Conservation (phyloP, 1,284 basidiomycete genomes). For the Rhodotorula sp. region DNA sequence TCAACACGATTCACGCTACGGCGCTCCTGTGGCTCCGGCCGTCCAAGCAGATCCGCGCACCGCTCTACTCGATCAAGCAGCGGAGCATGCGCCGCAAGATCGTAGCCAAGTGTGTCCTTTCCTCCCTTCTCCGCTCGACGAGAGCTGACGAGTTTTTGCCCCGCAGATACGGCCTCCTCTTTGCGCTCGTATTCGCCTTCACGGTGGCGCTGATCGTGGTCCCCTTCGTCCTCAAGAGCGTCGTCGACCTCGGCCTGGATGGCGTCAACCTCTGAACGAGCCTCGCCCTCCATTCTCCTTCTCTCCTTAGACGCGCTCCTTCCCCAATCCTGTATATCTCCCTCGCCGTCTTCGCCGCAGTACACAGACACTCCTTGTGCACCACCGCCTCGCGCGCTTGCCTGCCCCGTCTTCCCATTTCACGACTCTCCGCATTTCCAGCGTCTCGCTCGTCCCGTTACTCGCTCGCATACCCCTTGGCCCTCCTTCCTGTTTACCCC, state of each 20-base stretch:
- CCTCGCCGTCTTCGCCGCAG: not conserved
- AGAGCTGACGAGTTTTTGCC: conserved; percentile 54
- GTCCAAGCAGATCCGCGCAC: conserved; percentile 78
- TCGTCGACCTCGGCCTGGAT: conserved; percentile 11
- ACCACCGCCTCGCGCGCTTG: too few relatives aligned
- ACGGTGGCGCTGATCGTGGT: conserved; percentile 68
- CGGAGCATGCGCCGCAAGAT: conserved; percentile 28
- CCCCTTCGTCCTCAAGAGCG: conserved; percentile 19
- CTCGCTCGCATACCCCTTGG: not conserved
- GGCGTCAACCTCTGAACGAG: conserved; percentile 24
- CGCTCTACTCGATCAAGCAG: conserved; percentile 68
- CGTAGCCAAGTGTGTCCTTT: conserved; percentile 16
- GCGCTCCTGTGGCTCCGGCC: conserved; percentile 65
- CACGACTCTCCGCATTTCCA: not conserved
- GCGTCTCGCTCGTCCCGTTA: not conserved
- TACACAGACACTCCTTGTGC: not conserved
- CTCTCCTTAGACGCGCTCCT: not conserved
- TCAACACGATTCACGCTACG: conserved; percentile 84
- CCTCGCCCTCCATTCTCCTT: not conserved
- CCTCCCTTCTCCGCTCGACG: not conserved
- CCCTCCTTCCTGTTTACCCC: not conserved
- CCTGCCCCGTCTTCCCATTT: too few relatives aligned
- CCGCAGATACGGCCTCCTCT: conserved; percentile 68
- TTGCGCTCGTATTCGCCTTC: conserved; percentile 69
- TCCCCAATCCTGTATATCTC: not conserved